Base-by-base conservation (phyloP, 1,139 yeast genomes). In the Protomyces macrosporus region DNA sequence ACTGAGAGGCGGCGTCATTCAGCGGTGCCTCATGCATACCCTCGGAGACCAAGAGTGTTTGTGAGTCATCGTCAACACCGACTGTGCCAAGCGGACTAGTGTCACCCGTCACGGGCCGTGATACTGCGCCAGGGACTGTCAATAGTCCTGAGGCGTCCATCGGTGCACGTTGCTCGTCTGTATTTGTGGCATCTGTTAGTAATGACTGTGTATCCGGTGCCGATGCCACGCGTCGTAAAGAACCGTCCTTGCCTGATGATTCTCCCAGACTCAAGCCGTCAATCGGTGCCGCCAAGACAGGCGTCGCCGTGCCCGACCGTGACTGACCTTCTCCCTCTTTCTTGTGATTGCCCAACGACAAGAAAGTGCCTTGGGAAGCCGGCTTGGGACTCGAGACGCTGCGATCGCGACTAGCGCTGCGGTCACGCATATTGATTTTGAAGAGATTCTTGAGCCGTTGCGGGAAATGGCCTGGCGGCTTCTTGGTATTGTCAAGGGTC, bases 381-480 rank as follows among this genome's bases (percentile, higher is more conserved):
- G 62, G 53, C 32, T 52, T 58, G 10, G 62, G 62, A 42, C 53
- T 58, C 33, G 62, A 58, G 35, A 52, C 62, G 32, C 55, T 52
- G 16, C 62, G 62, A 33, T 52, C 56, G 51, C 62, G 42, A 45
- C 56, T 58, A 23, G 23, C 23, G 23, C 23, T 23, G 40, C 62
- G 62, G 33, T 58, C 62, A 6, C 62, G 32, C 39, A 58, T 30
- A 33, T 58, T 58, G 53, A 58, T 51, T 39, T 58, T 58, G 56
- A 58, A 58, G 42, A 58, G 36, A 40, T 58, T 58, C 62, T 52
- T 58, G 30, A 58, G 62, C 6, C 53, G 39, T 40, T 58, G 62
- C 6, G 62, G 62, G 32, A 58, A 52, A 33, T 58, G 62, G n/a
- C 16, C 42, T 16, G 54, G 53, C 6, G 56, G 53, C 56, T 58